Base-by-base conservation (phyloP, 176 grass and related monocot species). In the Triticum timopheevii region DNA sequence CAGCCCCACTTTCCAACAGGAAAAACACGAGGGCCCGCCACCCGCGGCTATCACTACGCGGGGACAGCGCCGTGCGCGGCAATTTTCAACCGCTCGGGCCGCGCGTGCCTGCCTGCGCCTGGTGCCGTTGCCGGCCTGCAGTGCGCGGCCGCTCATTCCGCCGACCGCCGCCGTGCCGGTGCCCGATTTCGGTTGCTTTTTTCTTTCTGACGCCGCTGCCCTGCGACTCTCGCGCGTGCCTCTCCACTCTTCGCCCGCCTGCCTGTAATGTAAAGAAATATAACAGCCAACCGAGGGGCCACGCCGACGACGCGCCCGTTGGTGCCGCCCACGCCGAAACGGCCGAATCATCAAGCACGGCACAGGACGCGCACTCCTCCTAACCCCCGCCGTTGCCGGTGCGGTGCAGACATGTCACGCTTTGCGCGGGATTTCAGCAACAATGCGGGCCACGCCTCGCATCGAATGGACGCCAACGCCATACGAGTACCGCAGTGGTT, bases 381-480 rank as follows among this genome's bases (percentile, higher is more conserved):
- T 45, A 24, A 45, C 23, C 35, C 35, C 13, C 2, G 40, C 40
- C 39, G 39, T 42, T 8, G 54, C 54, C 70, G 23, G 13, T 73
- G 70, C 22, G 35, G 19, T 49, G 33, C 74, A 35, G 75, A 65
- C 15, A 65, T 39, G 40, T 73, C 82, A 49, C 64, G 13, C 17
- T 73, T 65, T 15, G 39, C 33, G 78, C 71, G 61, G 13, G 23
- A 7, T 67, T 77, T 22, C 70, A 10, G 88, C 50, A 52, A 52
- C 38, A 40, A 79, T 73, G 84, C 84, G 8, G 68, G 36, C 78
- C 4, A 23, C 79, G 72, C 45, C 45, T 49, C 13, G 4, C 72
- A 38, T 66, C 59, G 13, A 3, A 16, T 54, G 35, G 52, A 72
- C 50, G 52, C 63, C 88, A 73, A 72, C 63, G 52, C 62, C 88